Evolutionary conservation across 2,329 filamentous ascomycete genomes (phyloP).

Genomic region (Ascochyta fabae): DNA sequence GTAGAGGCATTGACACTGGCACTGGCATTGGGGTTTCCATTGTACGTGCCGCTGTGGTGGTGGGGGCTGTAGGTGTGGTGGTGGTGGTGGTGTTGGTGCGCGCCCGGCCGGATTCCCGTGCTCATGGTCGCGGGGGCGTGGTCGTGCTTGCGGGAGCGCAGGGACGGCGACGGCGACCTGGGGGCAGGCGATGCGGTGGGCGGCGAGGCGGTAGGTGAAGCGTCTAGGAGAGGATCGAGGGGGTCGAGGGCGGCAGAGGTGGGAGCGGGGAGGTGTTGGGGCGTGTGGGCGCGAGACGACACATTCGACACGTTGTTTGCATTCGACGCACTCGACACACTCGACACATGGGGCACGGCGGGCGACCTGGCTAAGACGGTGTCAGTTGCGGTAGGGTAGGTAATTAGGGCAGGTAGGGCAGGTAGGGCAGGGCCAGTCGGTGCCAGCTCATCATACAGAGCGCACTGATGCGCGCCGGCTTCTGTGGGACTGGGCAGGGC

Average conservation of each 20-base stretch:
- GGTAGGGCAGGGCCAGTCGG: neutral
- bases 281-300: conserved; percentile 61
- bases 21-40: neutral
- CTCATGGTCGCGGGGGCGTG: conserved; percentile 7
- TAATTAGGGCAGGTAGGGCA: neutral
- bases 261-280: conserved; percentile 60
- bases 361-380: conserved; percentile 58
- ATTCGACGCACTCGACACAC: conserved; percentile 1
- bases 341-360: conserved; percentile 56
- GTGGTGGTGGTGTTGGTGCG: conserved; percentile 7
- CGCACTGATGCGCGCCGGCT: conserved; percentile 38
- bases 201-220: conserved; percentile 56
- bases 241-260: conserved; percentile 58
- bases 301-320: conserved; percentile 2
- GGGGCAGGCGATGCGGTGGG: conserved; percentile 56
- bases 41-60: neutral
- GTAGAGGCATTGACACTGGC: neutral
- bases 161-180: conserved; percentile 46
- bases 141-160: conserved; percentile 6
- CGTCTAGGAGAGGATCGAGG: conserved; percentile 57
- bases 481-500: conserved; percentile 32
- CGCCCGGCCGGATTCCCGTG: conserved; percentile 5
- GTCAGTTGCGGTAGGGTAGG: conserved; percentile 21
- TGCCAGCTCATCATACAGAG: conserved; percentile 52
- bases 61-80: neutral